Percentiles rank a stretch among this genome's conserved stretches.
Conservation (phyloP, 306 rosid species). For the Bauhinia variegata region DNA sequence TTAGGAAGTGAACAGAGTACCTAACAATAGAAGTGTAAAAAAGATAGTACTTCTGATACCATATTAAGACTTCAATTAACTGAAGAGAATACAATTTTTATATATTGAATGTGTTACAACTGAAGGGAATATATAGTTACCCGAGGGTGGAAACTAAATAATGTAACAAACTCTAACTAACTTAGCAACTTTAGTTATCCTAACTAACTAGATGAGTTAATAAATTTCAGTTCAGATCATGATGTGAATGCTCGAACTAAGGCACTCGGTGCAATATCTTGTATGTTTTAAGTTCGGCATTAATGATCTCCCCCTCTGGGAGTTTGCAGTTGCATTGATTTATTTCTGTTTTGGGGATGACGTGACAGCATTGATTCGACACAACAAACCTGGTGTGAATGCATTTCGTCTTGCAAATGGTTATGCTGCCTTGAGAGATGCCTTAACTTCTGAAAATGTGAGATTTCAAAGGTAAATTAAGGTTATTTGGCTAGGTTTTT, state of each 20-base stretch:
- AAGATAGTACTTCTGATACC: too few species aligned
- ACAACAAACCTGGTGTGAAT: constrained; percentile 70
- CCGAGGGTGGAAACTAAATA: too few species aligned
- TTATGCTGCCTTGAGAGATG: constrained; percentile 79
- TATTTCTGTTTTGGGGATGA: constrained; percentile 29
- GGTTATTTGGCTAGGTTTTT: not conserved
- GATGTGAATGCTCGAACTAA: constrained; percentile 77
- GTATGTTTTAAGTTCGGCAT: constrained; percentile 35
- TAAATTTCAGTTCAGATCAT: constrained; percentile 75
- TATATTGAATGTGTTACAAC: too few species aligned
- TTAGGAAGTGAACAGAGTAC: too few species aligned
- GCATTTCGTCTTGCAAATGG: constrained; percentile 95
- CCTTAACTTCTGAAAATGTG: constrained; percentile 71
- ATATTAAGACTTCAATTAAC: too few species aligned
- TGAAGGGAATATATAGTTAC: too few species aligned
- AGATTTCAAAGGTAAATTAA: constrained; percentile 86
- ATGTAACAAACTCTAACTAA: too few species aligned
- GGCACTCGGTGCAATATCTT: constrained; percentile 91
- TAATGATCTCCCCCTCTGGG: not conserved
- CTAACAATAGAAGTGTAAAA: too few species aligned
- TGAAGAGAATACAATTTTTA: too few species aligned
- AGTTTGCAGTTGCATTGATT: constrained; percentile 24
- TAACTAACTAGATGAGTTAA: too few species aligned
- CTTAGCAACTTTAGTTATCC: too few species aligned
- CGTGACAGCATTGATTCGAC: constrained; percentile 75